Percentiles rank a stretch among this genome's conserved stretches.
phyloP scores from a whole-genome alignment of 805 yeast species.

The Tetrapisispora fleetii region DNA sequence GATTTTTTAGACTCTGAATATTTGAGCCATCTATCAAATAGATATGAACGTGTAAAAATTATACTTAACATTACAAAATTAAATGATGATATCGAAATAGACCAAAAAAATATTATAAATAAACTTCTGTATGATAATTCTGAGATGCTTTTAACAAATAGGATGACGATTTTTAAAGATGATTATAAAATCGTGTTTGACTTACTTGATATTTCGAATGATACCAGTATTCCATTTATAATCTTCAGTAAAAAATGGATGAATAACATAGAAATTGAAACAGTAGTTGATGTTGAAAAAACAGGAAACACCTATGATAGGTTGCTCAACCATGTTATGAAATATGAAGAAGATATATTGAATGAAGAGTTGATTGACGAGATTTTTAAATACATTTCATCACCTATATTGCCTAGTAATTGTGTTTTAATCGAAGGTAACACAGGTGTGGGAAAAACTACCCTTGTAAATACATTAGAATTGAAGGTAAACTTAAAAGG shows the following conservation, averaged over 20 bases:
- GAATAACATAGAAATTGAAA: neutral
- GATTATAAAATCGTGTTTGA: neutral
- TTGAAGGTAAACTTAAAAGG: conserved; percentile 14
- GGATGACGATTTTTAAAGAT: neutral
- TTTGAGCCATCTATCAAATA: neutral
- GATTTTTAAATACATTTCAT: conserved; percentile 7
- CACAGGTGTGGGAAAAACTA: conserved; percentile 75
- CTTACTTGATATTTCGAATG: neutral
- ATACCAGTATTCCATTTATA: neutral
- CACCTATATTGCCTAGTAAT: conserved; percentile 17
- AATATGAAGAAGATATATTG: neutral
- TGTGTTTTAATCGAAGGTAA: conserved; percentile 63
- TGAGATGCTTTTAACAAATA: neutral
- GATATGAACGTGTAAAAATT: neutral
- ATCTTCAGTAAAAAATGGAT: neutral
- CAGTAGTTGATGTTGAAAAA: neutral
- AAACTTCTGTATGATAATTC: neutral
- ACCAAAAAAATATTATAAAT: neutral
- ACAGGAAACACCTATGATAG: neutral
- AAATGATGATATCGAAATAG: too few relatives aligned
- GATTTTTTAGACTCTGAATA: neutral
- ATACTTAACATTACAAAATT: neutral
- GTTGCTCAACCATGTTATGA: neutral
- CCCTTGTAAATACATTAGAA: conserved; percentile 37
- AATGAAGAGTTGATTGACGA: conserved; percentile 1